Evolutionary conservation across 441 rosid species (phyloP), one percentile per base, ranked within the genome.

Genomic region (Rhodomyrtus psidioides): DNA sequence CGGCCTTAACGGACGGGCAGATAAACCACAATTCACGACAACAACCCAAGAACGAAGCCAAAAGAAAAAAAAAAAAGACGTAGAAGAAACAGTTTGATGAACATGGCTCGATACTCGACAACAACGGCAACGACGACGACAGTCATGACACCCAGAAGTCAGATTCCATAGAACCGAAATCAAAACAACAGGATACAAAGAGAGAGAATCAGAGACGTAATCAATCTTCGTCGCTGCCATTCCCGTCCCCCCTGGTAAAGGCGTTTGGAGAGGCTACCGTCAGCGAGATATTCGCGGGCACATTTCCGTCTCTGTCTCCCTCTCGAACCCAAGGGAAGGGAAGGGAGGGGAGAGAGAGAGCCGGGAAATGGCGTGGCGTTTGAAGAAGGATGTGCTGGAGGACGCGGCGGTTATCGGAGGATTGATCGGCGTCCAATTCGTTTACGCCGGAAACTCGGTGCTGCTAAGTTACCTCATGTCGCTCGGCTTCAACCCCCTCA

Each of bases 381-480:
- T 34, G 39, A 86, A 55, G 87, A 82, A 58, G 53, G 87, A 82
- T 53, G 53, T 30, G 83, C 6, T 86, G 83, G 88, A 86, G 83
- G 88, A 83, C 19, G 59, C 30, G 79, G 83, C 58, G 79, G 51
- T 86, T 79, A 56, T 82, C 56, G 85, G 83, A 44, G 88, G 88
- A 9, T 57, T 86, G 83, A 28, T 83, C 13, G 86, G 12, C 14
- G 16, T 79, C 39, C 88, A 83, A 54, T 79, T 86, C 51, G 83
- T 84, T 0, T 83, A 83, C 59, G 86, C 88, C 56, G 88, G 88
- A 27, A 86, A 75, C 74, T 75, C 88, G 13, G 83, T 83, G 26
- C 44, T 86, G 57, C 55, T 86, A 83, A 62, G 88, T 34, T 86
- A 83, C 83, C 42, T 86, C 24, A 51, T 86, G 86, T 56, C 88